Evolutionary conservation across 176 grass and related monocot species (phyloP).

Genomic region (Calamus simplicifolius): DNA sequence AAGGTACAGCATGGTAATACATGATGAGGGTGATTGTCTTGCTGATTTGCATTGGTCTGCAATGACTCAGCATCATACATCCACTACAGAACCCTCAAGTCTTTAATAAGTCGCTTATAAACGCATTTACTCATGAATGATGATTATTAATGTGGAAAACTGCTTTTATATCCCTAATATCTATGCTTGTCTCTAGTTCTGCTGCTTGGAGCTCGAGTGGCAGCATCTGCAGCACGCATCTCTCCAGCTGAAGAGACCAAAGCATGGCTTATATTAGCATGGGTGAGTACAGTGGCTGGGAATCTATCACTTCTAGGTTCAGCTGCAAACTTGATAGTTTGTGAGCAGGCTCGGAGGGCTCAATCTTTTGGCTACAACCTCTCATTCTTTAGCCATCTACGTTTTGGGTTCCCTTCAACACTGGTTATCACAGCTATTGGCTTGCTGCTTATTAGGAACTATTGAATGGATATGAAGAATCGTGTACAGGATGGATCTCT

Average conservation of each 20-base stretch:
- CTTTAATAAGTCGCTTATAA: too few species aligned
- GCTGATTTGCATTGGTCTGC: too few species aligned
- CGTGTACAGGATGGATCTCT: background rate
- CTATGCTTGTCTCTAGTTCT: constrained; percentile 34
- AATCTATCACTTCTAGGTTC: constrained; percentile 89
- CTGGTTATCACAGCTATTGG: constrained; percentile 55
- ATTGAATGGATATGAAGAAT: constrained; percentile 15
- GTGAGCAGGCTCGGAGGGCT: constrained; percentile 73
- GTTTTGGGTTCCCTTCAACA: constrained; percentile 66
- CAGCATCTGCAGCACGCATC: constrained; percentile 58
- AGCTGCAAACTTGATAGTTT: constrained; percentile 84
- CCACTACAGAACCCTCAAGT: too few species aligned
- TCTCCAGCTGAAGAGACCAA: constrained; percentile 37
- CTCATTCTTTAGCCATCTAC: constrained; percentile 69
- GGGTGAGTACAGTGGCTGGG: constrained; percentile 93
- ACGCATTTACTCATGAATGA: too few species aligned
- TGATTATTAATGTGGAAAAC: too few species aligned
- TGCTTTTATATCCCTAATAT: too few species aligned
- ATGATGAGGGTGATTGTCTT: too few species aligned
- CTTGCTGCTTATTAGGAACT: constrained; percentile 53
- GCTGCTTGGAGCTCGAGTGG: constrained; percentile 59
- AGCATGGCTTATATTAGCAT: constrained; percentile 82
- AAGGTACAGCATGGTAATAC: too few species aligned
- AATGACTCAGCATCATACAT: too few species aligned
- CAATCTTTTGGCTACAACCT: constrained; percentile 66